These are phyloP conservation scores for Draba incana DNA, from an alignment of 345 rosid genomes.

Conservation along the genomic window DNA sequence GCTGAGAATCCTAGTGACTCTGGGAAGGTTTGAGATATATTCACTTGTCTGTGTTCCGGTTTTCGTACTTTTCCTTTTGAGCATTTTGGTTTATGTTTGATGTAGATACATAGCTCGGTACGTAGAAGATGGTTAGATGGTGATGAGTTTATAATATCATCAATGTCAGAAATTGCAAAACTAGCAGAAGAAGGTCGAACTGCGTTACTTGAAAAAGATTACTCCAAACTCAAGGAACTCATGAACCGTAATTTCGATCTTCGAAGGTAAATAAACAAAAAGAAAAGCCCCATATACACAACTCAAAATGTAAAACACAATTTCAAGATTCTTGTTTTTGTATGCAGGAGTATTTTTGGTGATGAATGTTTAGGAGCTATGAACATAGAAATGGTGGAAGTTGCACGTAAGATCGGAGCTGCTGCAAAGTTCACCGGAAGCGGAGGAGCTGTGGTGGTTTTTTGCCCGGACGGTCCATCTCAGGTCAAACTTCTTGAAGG, in stretches of 20 bases:
- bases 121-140: slow-evolving; percentile 87
- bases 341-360: slow-evolving; percentile 70
- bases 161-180: slow-evolving; percentile 72
- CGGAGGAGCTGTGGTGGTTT: slow-evolving; percentile 86
- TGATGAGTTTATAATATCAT: slow-evolving; percentile 67
- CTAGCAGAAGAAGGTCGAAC: slow-evolving; percentile 66
- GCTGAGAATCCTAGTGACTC: slow-evolving; percentile 98
- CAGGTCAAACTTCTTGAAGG: slow-evolving; percentile 71
- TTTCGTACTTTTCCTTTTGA: neutral
- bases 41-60: neutral
- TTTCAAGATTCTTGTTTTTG: neutral
- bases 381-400: slow-evolving; percentile 88
- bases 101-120: slow-evolving; percentile 82
- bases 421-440: slow-evolving; percentile 89
- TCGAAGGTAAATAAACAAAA: slow-evolving; percentile 53
- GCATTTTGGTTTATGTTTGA: slow-evolving; percentile 21
- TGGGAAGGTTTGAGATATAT: slow-evolving; percentile 58
- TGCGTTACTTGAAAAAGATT: slow-evolving; percentile 60
- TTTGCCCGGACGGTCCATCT: slow-evolving; percentile 63
- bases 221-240: slow-evolving; percentile 60
- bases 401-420: slow-evolving; percentile 71
- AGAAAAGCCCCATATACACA: neutral
- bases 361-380: slow-evolving; percentile 68
- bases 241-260: slow-evolving; percentile 86
- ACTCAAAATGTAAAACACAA: neutral